These are phyloP conservation scores for Dalbergia cultrata DNA, from an alignment of 306 rosid species.

Conservation along the genomic window DNA sequence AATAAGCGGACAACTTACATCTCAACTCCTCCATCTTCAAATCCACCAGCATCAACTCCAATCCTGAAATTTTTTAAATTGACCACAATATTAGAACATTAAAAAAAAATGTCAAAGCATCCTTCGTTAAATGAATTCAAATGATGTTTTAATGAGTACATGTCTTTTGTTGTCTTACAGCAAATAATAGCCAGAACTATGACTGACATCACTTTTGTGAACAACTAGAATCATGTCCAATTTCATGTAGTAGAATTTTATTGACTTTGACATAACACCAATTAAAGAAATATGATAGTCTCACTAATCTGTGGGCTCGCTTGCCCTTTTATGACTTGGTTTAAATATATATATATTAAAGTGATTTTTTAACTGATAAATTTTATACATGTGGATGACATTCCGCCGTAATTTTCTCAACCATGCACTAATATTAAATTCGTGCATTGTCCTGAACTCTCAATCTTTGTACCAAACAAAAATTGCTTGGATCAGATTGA, in stretches of 20 bases:
- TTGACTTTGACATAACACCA: not conserved
- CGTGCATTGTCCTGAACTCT: too few relatives aligned
- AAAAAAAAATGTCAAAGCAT: conserved; percentile 13
- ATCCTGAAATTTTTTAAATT: conserved; percentile 59
- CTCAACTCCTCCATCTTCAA: conserved; percentile 70
- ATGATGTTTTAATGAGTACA: not conserved
- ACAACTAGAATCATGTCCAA: conserved; percentile 20
- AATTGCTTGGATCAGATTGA: not conserved
- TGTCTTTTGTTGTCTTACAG: not conserved
- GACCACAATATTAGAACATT: conserved; percentile 16
- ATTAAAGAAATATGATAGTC: conserved; percentile 9
- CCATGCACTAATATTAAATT: too few relatives aligned
- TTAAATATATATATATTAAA: too few relatives aligned
- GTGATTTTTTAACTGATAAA: too few relatives aligned
- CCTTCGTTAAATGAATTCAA: not conserved
- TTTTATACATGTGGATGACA: too few relatives aligned
- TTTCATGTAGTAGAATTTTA: conserved; percentile 24
- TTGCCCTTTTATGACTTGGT: too few relatives aligned
- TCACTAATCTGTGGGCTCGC: too few relatives aligned
- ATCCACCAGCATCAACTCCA: conserved; percentile 75
- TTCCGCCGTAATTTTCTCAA: too few relatives aligned
- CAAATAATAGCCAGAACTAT: not conserved
- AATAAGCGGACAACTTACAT: conserved; percentile 56
- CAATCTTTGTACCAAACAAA: not conserved
- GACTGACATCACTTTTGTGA: not conserved